Conservation (phyloP, 2,329 filamentous ascomycete genomes). For the Capronia epimyces region DNA sequence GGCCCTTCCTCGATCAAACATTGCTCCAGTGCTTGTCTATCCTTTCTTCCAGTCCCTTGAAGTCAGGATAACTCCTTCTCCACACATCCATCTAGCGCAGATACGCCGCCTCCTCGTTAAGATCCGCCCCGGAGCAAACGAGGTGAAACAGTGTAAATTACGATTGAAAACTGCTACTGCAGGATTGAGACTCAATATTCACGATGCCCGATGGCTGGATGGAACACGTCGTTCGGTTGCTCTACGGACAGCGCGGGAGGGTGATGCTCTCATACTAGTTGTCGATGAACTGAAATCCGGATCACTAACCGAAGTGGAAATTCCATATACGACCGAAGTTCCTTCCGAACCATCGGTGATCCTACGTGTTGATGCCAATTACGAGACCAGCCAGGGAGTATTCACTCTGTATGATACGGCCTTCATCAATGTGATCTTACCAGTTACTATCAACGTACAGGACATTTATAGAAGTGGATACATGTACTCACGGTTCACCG, state of each 20-base stretch:
- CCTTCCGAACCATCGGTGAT: slow-evolving; percentile 56
- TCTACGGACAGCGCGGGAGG: slow-evolving; percentile 19
- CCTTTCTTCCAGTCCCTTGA: slow-evolving; percentile 14
- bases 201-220: slow-evolving; percentile 50
- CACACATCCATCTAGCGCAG: slow-evolving; percentile 70
- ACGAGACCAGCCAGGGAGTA: slow-evolving; percentile 60
- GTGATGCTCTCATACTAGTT: slow-evolving; percentile 19
- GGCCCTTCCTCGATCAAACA: neutral
- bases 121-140: slow-evolving; percentile 38
- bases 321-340: slow-evolving; percentile 78
- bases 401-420: slow-evolving; percentile 61
- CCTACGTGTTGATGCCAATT: slow-evolving; percentile 69
- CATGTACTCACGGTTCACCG: slow-evolving; percentile 83
- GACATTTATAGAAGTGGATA: slow-evolving; percentile 82
- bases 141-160: slow-evolving; percentile 52
- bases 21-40: slow-evolving; percentile 24
- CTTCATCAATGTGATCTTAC: slow-evolving; percentile 66
- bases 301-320: slow-evolving; percentile 43
- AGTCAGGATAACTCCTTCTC: slow-evolving; percentile 59
- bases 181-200: slow-evolving; percentile 58
- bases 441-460: slow-evolving; percentile 91
- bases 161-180: slow-evolving; percentile 61
- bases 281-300: slow-evolving; percentile 16
- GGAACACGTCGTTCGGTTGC: slow-evolving; percentile 37
- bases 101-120: slow-evolving; percentile 71